Evolutionary conservation across 306 rosid species (phyloP), one percentile per base, ranked within the genome.

Genomic region (Pyrus communis): DNA sequence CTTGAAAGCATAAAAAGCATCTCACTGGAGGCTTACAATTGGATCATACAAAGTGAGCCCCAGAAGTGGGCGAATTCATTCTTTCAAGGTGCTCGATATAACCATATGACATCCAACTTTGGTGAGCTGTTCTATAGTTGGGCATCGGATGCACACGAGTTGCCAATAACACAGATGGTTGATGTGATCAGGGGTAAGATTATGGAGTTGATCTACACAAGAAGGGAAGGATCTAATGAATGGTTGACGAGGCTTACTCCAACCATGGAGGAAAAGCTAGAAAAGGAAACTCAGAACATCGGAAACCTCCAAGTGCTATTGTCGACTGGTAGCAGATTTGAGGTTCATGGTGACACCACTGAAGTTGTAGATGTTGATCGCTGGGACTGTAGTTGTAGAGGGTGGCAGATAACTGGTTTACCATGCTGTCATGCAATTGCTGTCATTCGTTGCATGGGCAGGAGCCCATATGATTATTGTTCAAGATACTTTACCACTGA

Each of bases 121-220:
- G 98, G 97, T 69, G 98, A 95, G 88, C 77, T 88, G 73, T 95
- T 95, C 83, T 95, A 92, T 77, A 83, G 91, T 66, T 95, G 98
- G 98, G 97, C 88, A 49, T 85, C 97, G 71, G 91, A 92, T 49
- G 97, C 96, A 8, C 90, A 91, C 45, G 97, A 92, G 63, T 78
- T 95, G 83, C 98, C 98, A 4, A 95, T 95, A 79, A 95, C 98
- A 11, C 98, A 95, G 77, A 92, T 95, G 98, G 94, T 95, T 61
- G 97, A 95, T 73, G 89, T 86, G 69, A 92, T 90, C 73, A 85
- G 92, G 87, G 83, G 90, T 49, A 95, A 88, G 85, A 88, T 90
- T 75, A 89, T 85, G 92, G 97, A 95, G 75, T 83, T 92, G 86
- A 87, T 95, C 69, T 80, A 76, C 74, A 9, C 89, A 38, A 87